phyloP scores from a whole-genome alignment of 2,329 filamentous ascomycete species.

The Fusarium redolens region DNA sequence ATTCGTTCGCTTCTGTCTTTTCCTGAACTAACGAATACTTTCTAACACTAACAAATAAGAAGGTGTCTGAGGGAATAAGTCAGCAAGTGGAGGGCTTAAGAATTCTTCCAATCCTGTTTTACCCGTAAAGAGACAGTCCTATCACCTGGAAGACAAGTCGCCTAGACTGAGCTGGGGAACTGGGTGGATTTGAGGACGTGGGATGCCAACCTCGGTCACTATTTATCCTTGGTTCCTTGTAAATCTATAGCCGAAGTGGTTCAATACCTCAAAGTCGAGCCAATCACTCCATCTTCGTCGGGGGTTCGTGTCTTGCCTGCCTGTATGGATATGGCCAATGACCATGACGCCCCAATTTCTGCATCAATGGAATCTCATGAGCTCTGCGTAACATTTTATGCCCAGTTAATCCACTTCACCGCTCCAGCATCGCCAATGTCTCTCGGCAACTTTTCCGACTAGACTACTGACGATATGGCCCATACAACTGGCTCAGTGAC shows the following conservation, averaged over 20 bases:
- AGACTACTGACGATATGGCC: conserved; percentile 9
- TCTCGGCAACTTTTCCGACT: conserved; percentile 17
- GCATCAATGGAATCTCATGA: neutral
- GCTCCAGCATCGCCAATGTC: neutral
- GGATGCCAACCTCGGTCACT: neutral
- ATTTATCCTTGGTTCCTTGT: neutral
- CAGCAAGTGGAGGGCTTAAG: neutral
- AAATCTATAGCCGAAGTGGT: neutral
- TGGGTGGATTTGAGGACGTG: neutral
- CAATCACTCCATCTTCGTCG: neutral
- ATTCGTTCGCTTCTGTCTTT: neutral
- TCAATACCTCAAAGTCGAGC: neutral
- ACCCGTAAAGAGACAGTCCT: neutral
- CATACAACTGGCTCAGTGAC: conserved; percentile 3
- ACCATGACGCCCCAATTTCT: neutral
- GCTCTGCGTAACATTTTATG: neutral
- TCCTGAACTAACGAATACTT: neutral
- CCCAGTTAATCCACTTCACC: neutral
- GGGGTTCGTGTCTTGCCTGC: neutral
- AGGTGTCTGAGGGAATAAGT: neutral
- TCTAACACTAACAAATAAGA: neutral
- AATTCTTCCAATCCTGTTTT: neutral
- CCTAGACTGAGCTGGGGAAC: neutral
- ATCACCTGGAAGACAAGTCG: neutral
- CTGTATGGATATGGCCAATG: neutral